These are phyloP conservation scores for Trichoderma polysporum DNA, from an alignment of 2,329 filamentous ascomycete genomes.

Conservation along the genomic window DNA sequence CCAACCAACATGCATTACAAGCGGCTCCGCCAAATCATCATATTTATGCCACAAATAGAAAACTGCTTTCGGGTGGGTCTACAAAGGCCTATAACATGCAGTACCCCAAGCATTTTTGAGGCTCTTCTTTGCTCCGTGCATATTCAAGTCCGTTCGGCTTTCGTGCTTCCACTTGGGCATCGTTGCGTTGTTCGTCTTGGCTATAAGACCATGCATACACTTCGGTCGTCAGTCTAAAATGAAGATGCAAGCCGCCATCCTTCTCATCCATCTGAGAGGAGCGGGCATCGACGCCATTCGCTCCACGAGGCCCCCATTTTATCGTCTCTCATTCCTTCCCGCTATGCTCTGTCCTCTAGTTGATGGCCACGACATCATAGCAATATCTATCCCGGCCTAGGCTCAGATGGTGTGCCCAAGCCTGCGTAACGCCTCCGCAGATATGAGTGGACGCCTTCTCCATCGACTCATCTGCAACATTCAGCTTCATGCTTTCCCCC, in stretches of 20 bases:
- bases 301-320: neutral
- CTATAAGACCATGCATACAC: neutral
- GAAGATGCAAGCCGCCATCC: slow-evolving; percentile 15
- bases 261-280: slow-evolving; percentile 7
- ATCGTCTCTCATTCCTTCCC: slow-evolving; percentile 14
- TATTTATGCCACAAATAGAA: neutral
- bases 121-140: slow-evolving; percentile 3
- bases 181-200: slow-evolving; percentile 1
- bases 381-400: slow-evolving; percentile 10
- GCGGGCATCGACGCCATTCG: slow-evolving; percentile 17
- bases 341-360: slow-evolving; percentile 10
- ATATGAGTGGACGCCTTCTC: neutral
- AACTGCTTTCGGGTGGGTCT: slow-evolving; percentile 1
- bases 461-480: neutral
- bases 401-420: slow-evolving; percentile 14
- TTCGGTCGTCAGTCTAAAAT: neutral
- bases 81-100: slow-evolving; percentile 5
- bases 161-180: neutral
- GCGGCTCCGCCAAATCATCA: slow-evolving; percentile 14
- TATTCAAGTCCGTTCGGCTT: neutral
- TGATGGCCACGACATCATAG: slow-evolving; percentile 12
- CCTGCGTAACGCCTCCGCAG: slow-evolving; percentile 4
- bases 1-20: slow-evolving; percentile 14
- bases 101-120: slow-evolving; percentile 2
- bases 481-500: slow-evolving; percentile 4